Evolutionary conservation across 495 filamentous ascomycete species (phyloP), one percentile per base, ranked within the genome.

Genomic region (Penicillium nucicola): DNA sequence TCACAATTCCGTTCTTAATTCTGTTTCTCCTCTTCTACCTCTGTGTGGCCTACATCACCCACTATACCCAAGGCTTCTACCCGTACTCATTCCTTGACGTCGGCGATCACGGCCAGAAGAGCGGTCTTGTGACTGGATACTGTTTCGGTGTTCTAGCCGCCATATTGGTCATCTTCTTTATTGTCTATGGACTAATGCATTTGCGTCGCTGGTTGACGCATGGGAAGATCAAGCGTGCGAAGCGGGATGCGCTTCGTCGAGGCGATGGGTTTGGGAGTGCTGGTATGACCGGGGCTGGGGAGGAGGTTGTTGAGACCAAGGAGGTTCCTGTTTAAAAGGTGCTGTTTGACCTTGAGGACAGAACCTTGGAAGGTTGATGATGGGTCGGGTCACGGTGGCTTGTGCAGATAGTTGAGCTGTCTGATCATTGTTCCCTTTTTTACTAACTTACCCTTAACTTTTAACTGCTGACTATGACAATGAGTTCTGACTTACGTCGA

Each of bases 31-130:
- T 81, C 0, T 64, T 85, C 4, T 95, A 95, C 59, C 77, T 90
- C 5, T 78, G 71, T 17, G 70, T 95, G 9, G 88, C 87, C 0
- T 92, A 91, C 62, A 53, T 95, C 25, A 91, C 85, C 11, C 61
- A 79, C 45, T 79, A 81, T 0, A 84, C 82, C 0, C 69, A 88
- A 59, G 80, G 79, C 1, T 91, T 86, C 57, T 95, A 89, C 61
- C 75, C 85, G 0, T 95, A 95, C 64, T 53, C 55, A 39, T 95
- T 95, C 72, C 72, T 93, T 0, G 74, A 95, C 63, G 77, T 79
- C 0, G 56, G 68, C 45, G 64, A 68, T 61, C 47, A 72, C 56
- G 58, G 67, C 31, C 67, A 77, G 66, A 57, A 74, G 59, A 64
- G 72, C 60, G 61, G 68, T 28, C 37, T 52, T 11, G 71, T 82